Evolutionary conservation across 2,329 filamentous ascomycete genomes (phyloP), one percentile per base, ranked within the genome.

Genomic region (Fusarium papillatum): DNA sequence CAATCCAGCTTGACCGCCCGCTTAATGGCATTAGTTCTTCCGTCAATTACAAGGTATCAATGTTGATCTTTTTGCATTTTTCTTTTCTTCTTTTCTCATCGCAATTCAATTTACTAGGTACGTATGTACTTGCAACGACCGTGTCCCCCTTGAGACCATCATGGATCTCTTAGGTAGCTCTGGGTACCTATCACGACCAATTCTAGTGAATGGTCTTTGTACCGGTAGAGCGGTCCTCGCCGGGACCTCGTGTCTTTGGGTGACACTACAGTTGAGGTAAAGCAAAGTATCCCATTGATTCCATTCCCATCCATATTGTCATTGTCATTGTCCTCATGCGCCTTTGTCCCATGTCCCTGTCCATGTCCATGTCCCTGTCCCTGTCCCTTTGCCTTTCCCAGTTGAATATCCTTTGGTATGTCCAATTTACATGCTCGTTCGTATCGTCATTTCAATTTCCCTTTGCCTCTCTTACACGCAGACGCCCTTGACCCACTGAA

Each of bases 361-460:
- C 50, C 39, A 31, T 31, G 31, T 38, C 36, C 34, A 11, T 43
- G 39, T 41, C 39, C 39, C 2, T 41, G 38, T 41, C 39, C 39
- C 34, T 70, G 17, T 55, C 26, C 26, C 11, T 50, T 11, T 50
- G 14, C 46, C 46, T 48, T 41, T 68, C 53, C 38, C 66, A 7
- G 7, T 31, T 55, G 29, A 60, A 61, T 64, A 60, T 60, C 72
- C 75, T 38, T 50, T 62, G 46, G 63, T 70, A 61, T 70, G 39
- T 57, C 71, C 66, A 72, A 69, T 64, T 76, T 66, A 74, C 66
- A 65, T 72, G 66, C 66, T 11, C 13, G 26, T 48, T 72, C 71
- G 69, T 76, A 38, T 72, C 64, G 31, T 77, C 74, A 46, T 77
- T 66, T 70, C 74, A 70, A 76, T 72, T 50, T 75, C 62, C 74